A percentile compares a stretch with the other conserved stretches of the same genome.
These are phyloP conservation scores for Aspergillus alliaceus DNA, from an alignment of 2,329 filamentous ascomycete species.

Conservation along the genomic window DNA sequence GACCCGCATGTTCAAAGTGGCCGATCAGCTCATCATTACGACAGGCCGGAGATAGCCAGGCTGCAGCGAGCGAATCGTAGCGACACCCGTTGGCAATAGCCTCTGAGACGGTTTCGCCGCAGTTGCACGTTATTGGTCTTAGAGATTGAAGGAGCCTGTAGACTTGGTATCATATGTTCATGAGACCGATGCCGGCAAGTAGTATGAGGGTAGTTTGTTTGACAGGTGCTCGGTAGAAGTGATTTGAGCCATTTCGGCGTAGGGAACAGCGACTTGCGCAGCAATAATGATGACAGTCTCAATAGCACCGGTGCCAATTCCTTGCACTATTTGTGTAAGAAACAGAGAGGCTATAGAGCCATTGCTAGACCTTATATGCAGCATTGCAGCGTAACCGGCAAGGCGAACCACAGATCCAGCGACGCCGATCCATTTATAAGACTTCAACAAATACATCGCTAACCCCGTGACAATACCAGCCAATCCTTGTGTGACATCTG, in stretches of 20 bases:
- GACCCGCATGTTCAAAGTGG: slow-evolving; percentile 32
- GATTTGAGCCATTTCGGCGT: not conserved
- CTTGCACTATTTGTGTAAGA: not conserved
- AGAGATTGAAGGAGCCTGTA: not conserved
- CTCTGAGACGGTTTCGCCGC: slow-evolving; percentile 30
- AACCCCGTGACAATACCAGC: no score
- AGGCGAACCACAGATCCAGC: no score
- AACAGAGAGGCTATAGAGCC: no score
- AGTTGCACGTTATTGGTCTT: slow-evolving; percentile 29
- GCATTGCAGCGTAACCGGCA: no score
- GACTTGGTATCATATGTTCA: not conserved
- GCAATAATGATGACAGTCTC: not conserved
- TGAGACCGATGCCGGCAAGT: not conserved
- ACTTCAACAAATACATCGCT: no score
- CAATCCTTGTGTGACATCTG: no score
- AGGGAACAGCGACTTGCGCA: not conserved
- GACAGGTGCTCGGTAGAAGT: not conserved
- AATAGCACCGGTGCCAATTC: not conserved
- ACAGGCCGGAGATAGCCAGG: slow-evolving; percentile 38
- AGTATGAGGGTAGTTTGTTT: not conserved
- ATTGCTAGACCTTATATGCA: no score
- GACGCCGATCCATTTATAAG: no score
- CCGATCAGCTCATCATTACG: slow-evolving; percentile 33
- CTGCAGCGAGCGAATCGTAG: slow-evolving; percentile 35
- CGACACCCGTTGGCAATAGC: slow-evolving; percentile 29